These are phyloP conservation scores for Inga oerstediana DNA, from an alignment of 306 rosid species.

Conservation along the genomic window DNA sequence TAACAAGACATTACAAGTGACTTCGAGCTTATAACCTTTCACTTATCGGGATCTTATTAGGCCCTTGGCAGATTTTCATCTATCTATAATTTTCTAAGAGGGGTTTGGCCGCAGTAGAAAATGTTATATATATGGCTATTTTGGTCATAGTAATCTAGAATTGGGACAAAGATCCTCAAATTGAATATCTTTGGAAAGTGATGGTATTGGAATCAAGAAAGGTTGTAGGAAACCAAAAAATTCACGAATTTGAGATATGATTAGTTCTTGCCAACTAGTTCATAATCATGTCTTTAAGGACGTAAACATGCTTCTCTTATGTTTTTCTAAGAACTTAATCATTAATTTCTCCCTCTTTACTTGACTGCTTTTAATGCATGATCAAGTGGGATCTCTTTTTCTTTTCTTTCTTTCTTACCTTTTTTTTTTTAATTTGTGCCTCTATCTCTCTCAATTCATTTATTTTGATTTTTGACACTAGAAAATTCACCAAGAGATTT, in stretches of 20 bases:
- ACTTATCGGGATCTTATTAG: too few species aligned
- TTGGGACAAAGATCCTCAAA: conserved; percentile 35
- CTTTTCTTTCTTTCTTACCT: not conserved
- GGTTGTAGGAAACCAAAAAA: not conserved
- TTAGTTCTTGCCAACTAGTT: conserved; percentile 49
- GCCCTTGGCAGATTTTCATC: not conserved
- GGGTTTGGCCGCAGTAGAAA: not conserved
- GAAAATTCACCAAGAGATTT: not conserved
- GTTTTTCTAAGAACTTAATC: conserved; percentile 51
- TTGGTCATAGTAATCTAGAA: not conserved
- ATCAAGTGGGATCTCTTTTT: conserved; percentile 45
- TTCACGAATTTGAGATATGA: conserved; percentile 36
- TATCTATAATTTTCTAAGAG: conserved; percentile 10
- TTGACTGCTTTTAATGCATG: conserved; percentile 51
- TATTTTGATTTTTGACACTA: not conserved
- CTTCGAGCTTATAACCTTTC: too few species aligned
- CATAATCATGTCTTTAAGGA: conserved; percentile 38
- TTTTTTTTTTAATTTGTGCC: not conserved
- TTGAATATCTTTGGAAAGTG: conserved; percentile 40
- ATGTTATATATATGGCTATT: not conserved
- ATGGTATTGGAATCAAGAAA: conserved; percentile 39
- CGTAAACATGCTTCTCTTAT: conserved; percentile 34
- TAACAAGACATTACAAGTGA: too few species aligned
- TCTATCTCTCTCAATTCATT: not conserved
- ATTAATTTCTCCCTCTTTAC: conserved; percentile 42